A percentile compares a stretch with the other conserved stretches of the same genome.
Evolutionary conservation across 2,329 filamentous ascomycete species (phyloP).

Genomic region (Metarhizium sp.): DNA sequence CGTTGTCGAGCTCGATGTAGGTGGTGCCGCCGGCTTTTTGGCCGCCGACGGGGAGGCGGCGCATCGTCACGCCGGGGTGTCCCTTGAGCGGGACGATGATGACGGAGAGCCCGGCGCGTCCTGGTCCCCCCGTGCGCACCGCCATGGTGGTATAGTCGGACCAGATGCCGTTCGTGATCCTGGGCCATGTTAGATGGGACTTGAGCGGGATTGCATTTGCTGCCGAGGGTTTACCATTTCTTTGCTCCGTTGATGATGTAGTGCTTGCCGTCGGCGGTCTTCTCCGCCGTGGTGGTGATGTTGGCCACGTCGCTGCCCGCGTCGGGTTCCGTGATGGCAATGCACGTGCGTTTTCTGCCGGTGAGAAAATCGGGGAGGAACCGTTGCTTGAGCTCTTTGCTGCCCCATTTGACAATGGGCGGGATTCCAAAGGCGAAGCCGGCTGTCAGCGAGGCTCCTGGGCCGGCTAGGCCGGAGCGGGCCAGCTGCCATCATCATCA

Average conservation of each 20-base stretch:
- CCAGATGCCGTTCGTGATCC: slow-evolving; percentile 51
- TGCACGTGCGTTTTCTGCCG: slow-evolving; percentile 50
- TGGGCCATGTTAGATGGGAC: background rate
- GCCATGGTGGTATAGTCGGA: slow-evolving; percentile 54
- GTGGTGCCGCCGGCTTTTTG: slow-evolving; percentile 54
- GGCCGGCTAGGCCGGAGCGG: slow-evolving; percentile 50
- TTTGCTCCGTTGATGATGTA: slow-evolving; percentile 58
- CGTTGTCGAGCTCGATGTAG: slow-evolving; percentile 46
- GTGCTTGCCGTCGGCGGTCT: slow-evolving; percentile 30
- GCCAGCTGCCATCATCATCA: slow-evolving; percentile 44
- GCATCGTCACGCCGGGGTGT: slow-evolving; percentile 35
- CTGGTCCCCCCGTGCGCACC: slow-evolving; percentile 47
- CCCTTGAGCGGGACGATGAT: slow-evolving; percentile 50
- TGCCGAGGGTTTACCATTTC: slow-evolving; percentile 38
- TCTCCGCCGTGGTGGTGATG: slow-evolving; percentile 49
- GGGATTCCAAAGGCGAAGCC: slow-evolving; percentile 62
- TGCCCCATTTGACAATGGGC: slow-evolving; percentile 53
- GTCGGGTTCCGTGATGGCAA: slow-evolving; percentile 55
- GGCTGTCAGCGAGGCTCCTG: slow-evolving; percentile 55
- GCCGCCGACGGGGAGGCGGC: slow-evolving; percentile 54
- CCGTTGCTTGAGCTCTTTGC: slow-evolving; percentile 30
- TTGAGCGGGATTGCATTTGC: no score
- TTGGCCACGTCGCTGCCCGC: slow-evolving; percentile 56
- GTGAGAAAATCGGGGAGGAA: slow-evolving; percentile 51
- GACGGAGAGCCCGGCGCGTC: slow-evolving; percentile 44